Base-by-base conservation (phyloP, 1,284 basidiomycete species). In the Malassezia psittaci region DNA sequence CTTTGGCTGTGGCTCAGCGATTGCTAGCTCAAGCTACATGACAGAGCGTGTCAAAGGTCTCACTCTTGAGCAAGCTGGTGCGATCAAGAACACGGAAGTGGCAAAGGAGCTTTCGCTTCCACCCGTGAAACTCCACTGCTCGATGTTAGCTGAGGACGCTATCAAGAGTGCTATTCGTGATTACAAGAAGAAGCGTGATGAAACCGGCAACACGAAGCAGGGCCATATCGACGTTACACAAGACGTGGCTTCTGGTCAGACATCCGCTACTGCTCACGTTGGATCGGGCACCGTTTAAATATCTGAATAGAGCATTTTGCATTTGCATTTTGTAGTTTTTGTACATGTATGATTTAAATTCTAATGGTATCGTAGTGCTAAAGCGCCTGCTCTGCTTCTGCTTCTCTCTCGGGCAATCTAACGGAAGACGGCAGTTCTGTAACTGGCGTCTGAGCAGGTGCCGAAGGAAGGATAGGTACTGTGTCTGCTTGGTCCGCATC, bases 11-110 rank as follows among this genome's bases (percentile, higher is more conserved):
- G 89, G 94, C 54, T 93, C 88, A 61, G 94, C 93, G 63, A 98
- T 98, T 62, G 94, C 94, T 1, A 93, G 89, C 3, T 74, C 72
- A 1, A 68, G 66, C n/a, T 73, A 69, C 61, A 72, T 75, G 71
- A 99, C 93, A 16, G 93, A 98, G 79, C 86, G 90, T 49, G 91
- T 99, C 65, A 94, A 87, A 79, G 94, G 94, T 21, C 81, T 98
- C 66, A 85, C 85, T 15, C 79, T 99, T 53, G 91, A 96, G 54
- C 87, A 93, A 64, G 94, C 94, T 12, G 88, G 88, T 54, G 84
- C 86, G 73, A 96, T 99, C 72, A 94, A 91, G 79, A 99, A 99
- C 80, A 98, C 93, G 8, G 94, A 98, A 77, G 98, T 98, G 73
- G 94, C 94, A 9, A 91, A 96, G 79, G 91, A 96, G 52, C 67